Evolutionary conservation across 768 basidiomycete genomes (phyloP), one percentile per base, ranked within the genome.

Genomic region (Aureoboletus auriporus): DNA sequence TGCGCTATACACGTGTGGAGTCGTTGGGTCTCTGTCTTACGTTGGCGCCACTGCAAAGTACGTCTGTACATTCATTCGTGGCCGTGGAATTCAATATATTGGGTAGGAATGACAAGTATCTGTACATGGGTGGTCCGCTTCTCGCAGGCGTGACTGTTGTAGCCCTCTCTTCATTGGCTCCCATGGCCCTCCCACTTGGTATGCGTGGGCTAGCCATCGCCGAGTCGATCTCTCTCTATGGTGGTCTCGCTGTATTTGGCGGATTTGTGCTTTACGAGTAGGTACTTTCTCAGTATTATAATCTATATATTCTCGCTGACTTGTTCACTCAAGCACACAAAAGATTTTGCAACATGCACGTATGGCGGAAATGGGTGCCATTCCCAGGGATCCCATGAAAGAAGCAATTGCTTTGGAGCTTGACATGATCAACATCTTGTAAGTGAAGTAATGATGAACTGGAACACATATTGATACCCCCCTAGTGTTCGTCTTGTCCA

Each of bases 371-470:
- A 70, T 71, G 52, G 89, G 90, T 39, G 56, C 66, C 34, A 78
- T 88, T 59, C 72, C 77, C 39, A 73, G 76, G 28, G 92, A 94
- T 66, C 83, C 92, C 7, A 69, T 93, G 57, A 83, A 75, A 45
- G 91, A 92, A 68, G 78, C 88, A 6, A 80, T 92, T 46, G 74
- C 80, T 38, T 74, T 93, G 44, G 84, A 93, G 62, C 76, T 93
- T 46, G 88, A 92, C 60, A 86, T 92, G 79, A 80, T 94, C 62
- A 93, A 93, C 67, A 91, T 93, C 42, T 92, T 92, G 85, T 87
- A 58, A 53, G 83, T 69, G 5, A 40, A 38, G 6, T 35, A 2
- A n/a, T 45, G 10, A 43, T 46, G 5, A 20, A 5, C 6, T 17
- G 26, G 42, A 20, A 47, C 44, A 6, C 33, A 49, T 16, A 38